Base-by-base conservation (phyloP, 2,329 filamentous ascomycete species). In the Colletotrichum coccodes region DNA sequence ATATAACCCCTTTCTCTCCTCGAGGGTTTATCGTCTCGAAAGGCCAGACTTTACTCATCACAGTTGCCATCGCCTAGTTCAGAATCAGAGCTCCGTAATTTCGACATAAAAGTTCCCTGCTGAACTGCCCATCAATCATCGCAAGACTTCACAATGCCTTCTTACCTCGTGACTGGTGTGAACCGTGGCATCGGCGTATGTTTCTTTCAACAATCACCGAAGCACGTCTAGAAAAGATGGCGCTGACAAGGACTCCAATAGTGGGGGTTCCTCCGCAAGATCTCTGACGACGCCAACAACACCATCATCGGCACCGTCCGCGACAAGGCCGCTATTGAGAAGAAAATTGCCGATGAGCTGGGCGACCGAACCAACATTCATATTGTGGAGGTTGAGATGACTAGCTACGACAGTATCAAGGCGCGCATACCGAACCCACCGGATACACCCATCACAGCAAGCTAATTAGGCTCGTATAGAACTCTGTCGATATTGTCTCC, bases 301-400 rank as follows among this genome's bases (percentile, higher is more conserved):
- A 75, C 75, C 0, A 80, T 87, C 53, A 75, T 87, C 57, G 85
- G 84, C 4, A 74, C 86, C 0, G 85, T 84, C 23, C 84, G 85
- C 23, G 73, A 86, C 75, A 86, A 85, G 70, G 70, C 74, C 1
- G 74, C 75, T 0, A 82, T 84, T 3, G 80, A 86, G 28, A 77
- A 82, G 60, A 84, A 81, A 71, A 76, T 87, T 0, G 72, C 75
- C 2, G 71, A 74, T 38, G 82, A 87, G 70, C 75, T 85, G 4
- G 71, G 71, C 1, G 75, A 65, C 4, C 76, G 78, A 5, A 52
- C 73, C 44, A 87, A 87, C 54, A 75, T 88, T 16, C 60, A 68
- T 46, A 59, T 68, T 28, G 32, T 88, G 23, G 70, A 82, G 23
- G 85, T 75, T 18, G 84, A 88, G 64, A 71, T 87, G 40, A 77